Conservation (phyloP, 2,329 filamentous ascomycete genomes). For the Didymosphaeria variabile region DNA sequence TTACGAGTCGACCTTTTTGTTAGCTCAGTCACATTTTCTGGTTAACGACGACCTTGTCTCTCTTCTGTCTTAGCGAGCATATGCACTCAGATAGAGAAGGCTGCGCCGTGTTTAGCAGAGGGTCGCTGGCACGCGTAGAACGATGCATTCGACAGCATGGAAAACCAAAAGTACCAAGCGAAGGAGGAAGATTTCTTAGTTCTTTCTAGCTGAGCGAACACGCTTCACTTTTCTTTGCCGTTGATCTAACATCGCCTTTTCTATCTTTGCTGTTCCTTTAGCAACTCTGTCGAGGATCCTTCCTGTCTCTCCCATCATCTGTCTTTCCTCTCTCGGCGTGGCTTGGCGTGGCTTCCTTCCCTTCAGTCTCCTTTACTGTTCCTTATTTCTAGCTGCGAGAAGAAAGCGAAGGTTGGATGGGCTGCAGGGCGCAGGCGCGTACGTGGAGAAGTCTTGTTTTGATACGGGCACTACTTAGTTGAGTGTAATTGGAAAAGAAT, state of each 20-base stretch:
- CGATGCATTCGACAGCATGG: constrained; percentile 32
- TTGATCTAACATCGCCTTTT: constrained; percentile 30
- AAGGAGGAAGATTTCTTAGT: constrained; percentile 21
- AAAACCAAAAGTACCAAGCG: constrained; percentile 28
- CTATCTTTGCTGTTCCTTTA: constrained; percentile 34
- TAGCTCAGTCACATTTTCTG: constrained; percentile 52
- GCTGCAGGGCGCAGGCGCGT: constrained; percentile 35
- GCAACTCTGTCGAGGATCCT: constrained; percentile 27
- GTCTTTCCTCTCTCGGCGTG: constrained; percentile 23
- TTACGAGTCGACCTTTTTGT: constrained; percentile 47
- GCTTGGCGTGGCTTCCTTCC: constrained; percentile 29
- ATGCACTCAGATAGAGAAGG: constrained; percentile 47
- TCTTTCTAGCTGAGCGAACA: constrained; percentile 31
- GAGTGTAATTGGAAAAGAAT: constrained; percentile 43
- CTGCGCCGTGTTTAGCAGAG: constrained; percentile 27
- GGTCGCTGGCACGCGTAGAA: constrained; percentile 31
- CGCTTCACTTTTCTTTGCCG: constrained; percentile 34
- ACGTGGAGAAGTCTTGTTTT: constrained; percentile 29
- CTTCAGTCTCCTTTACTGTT: constrained; percentile 23
- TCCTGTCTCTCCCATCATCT: constrained; percentile 27
- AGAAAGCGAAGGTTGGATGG: constrained; percentile 29
- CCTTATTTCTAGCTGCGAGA: constrained; percentile 26
- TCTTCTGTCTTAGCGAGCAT: constrained; percentile 54
- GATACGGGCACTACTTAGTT: constrained; percentile 20
- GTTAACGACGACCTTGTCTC: constrained; percentile 51